Conservation (phyloP, 2,329 filamentous ascomycete species). For the Cercospora zeae-maydis region DNA sequence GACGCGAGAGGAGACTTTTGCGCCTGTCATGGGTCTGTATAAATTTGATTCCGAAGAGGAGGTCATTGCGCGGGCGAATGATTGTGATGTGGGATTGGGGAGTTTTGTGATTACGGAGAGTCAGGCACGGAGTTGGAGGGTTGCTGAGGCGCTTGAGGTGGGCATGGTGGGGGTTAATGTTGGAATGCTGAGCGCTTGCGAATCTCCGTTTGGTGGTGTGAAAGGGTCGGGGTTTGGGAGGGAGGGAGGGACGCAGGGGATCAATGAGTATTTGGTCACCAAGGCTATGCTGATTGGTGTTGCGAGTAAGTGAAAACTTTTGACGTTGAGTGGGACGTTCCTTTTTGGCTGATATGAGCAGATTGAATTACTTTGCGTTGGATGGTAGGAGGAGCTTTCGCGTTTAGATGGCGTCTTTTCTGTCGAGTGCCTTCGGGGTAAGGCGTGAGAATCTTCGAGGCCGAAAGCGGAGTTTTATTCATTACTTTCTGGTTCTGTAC, state of each 20-base stretch:
- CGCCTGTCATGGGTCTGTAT: constrained; percentile 86
- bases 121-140: constrained; percentile 56
- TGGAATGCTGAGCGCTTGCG: constrained; percentile 38
- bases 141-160: constrained; percentile 69
- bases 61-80: constrained; percentile 78
- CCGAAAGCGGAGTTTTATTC: background rate
- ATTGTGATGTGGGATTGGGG: constrained; percentile 78
- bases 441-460: no score
- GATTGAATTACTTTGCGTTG: background rate
- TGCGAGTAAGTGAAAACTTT: background rate
- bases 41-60: constrained; percentile 84
- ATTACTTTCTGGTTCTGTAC: background rate
- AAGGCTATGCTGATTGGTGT: constrained; percentile 15
- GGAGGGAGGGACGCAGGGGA: constrained; percentile 51
- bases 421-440: no score
- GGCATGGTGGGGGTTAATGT: constrained; percentile 72
- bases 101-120: constrained; percentile 84
- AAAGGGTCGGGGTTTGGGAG: constrained; percentile 51
- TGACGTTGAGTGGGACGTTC: background rate
- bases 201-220: constrained; percentile 37
- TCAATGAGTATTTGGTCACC: constrained; percentile 56
- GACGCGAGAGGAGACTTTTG: constrained; percentile 88
- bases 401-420: no score
- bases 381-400: no score
- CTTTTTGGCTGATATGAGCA: background rate